A percentile compares a stretch with the other conserved stretches of the same genome.
phyloP scores from a whole-genome alignment of 1,139 yeast genomes.

The Saccharomyces pastorianus region DNA sequence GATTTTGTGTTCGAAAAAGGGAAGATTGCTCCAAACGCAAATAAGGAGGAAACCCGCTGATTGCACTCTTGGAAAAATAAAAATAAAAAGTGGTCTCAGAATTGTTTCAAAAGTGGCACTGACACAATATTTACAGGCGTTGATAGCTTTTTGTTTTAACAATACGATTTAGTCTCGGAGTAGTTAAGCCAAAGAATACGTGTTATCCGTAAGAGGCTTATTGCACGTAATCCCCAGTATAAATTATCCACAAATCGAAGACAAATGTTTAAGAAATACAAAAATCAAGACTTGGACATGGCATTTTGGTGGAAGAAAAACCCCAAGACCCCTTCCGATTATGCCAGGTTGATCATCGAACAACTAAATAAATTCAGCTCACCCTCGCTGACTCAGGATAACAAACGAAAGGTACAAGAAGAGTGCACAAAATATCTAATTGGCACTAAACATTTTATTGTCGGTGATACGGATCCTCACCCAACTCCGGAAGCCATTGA shows the following conservation, averaged over 20 bases:
- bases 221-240: background rate
- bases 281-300: slow-evolving; percentile 41
- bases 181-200: background rate
- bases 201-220: background rate
- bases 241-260: background rate
- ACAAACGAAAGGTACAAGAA: slow-evolving; percentile 59
- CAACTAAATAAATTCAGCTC: slow-evolving; percentile 48
- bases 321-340: slow-evolving; percentile 86
- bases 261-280: slow-evolving; percentile 26
- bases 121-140: slow-evolving; percentile 1
- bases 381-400: slow-evolving; percentile 34
- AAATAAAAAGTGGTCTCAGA: background rate
- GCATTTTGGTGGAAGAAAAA: slow-evolving; percentile 84
- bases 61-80: background rate
- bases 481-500: slow-evolving; percentile 76
- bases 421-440: slow-evolving; percentile 63
- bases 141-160: background rate
- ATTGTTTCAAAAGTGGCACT: background rate
- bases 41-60: background rate
- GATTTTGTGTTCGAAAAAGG: background rate
- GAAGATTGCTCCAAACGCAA: background rate
- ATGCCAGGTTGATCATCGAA: slow-evolving; percentile 68
- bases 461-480: slow-evolving; percentile 61
- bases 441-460: slow-evolving; percentile 59
- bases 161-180: background rate